A percentile compares a stretch with the other conserved stretches of the same genome.
These are phyloP conservation scores for Chloranthus sessilifolius DNA, from an alignment of 164 flowering plant genomes.

Conservation along the genomic window DNA sequence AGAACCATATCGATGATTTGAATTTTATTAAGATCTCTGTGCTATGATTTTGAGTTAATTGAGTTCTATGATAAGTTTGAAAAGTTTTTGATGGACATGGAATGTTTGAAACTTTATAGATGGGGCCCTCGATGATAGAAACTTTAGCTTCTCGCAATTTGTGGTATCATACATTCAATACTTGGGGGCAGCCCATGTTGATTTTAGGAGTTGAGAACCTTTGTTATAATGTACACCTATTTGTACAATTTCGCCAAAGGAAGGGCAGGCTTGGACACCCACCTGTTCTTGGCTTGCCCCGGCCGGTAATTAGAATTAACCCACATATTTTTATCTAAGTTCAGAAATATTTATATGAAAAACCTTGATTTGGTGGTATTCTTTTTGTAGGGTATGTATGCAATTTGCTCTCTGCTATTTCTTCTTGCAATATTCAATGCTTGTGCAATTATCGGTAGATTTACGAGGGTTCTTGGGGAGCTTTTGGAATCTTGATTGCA, in stretches of 20 bases:
- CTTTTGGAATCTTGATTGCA: constrained; percentile 52
- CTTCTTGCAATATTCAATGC: constrained; percentile 58
- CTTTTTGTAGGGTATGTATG: constrained; percentile 43
- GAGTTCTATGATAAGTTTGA: too few species aligned
- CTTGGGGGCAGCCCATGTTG: constrained; percentile 64
- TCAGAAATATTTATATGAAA: not conserved
- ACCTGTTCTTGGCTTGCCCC: constrained; percentile 53
- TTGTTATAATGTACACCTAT: constrained; percentile 57
- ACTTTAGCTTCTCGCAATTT: constrained; percentile 54
- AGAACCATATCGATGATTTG: too few species aligned
- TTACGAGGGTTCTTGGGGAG: constrained; percentile 60
- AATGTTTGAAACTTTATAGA: too few species aligned
- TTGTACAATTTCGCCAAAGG: constrained; percentile 40
- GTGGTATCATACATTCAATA: constrained; percentile 56
- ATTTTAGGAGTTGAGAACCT: constrained; percentile 66
- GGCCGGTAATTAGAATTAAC: constrained; percentile 36
- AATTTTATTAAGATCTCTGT: too few species aligned
- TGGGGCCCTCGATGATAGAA: constrained; percentile 54
- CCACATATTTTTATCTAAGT: not conserved
- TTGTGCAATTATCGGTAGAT: constrained; percentile 35
- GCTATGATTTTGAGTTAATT: too few species aligned
- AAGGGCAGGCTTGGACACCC: constrained; percentile 29
- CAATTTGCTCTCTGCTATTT: constrained; percentile 51
- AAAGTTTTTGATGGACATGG: too few species aligned
- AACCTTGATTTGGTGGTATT: not conserved